Evolutionary conservation across 345 rosid species (phyloP).

Genomic region (Nasturtium officinale): DNA sequence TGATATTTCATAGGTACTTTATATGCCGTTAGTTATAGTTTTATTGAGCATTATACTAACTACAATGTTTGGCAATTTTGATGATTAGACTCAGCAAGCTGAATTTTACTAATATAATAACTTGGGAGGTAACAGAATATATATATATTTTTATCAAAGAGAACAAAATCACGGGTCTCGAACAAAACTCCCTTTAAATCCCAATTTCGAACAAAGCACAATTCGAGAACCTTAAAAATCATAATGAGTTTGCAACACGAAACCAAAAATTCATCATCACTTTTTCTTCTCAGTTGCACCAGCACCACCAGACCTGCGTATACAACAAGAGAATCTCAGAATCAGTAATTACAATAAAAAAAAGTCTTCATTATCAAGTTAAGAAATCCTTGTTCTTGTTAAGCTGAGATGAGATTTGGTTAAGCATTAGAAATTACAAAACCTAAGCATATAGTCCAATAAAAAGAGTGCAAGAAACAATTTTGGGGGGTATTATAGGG

Average conservation of each 20-base stretch:
- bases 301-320: constrained; percentile 46
- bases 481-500: not conserved
- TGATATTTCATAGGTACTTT: too few species aligned
- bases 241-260: not conserved
- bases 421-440: not conserved
- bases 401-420: not conserved
- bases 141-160: constrained; percentile 1
- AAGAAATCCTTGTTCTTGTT: too few species aligned
- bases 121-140: not conserved
- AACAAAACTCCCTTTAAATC: constrained; percentile 19
- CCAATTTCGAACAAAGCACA: constrained; percentile 5
- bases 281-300: constrained; percentile 44
- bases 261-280: constrained; percentile 1
- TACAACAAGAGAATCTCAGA: not conserved
- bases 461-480: not conserved
- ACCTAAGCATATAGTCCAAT: not conserved
- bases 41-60: not conserved
- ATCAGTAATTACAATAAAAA: not conserved
- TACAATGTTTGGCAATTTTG: not conserved
- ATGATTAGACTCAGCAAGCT: not conserved
- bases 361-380: not conserved
- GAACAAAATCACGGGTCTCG: not conserved
- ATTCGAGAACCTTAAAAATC: not conserved
- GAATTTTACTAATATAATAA: not conserved
- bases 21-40: too few species aligned